Evolutionary conservation across 768 basidiomycete species (phyloP).

Genomic region (Suillus occidentalis): DNA sequence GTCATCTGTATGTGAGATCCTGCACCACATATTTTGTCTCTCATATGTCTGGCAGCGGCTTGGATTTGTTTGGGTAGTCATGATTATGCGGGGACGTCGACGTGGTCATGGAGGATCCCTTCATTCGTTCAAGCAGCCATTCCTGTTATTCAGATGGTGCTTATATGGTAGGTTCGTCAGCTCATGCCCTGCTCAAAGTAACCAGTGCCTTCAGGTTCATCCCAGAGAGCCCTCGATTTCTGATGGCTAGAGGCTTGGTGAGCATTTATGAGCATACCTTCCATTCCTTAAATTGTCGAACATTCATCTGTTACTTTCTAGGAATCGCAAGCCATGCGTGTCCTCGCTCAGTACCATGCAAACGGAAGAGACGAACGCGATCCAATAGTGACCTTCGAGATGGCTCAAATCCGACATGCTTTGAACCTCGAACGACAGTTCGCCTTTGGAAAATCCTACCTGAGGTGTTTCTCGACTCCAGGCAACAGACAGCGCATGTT

Average conservation of each 20-base stretch:
- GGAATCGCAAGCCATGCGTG: constrained; percentile 57
- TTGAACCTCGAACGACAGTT: constrained; percentile 61
- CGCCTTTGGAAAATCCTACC: constrained; percentile 47
- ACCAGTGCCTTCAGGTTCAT: constrained; percentile 45
- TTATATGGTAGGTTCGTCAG: constrained; percentile 47
- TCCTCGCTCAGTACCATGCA: constrained; percentile 73
- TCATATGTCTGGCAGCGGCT: constrained; percentile 31
- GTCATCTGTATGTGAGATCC: constrained; percentile 42
- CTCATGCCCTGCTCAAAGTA: background rate
- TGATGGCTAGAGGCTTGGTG: constrained; percentile 61
- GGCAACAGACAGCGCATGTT: constrained; percentile 71
- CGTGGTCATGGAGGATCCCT: constrained; percentile 68
- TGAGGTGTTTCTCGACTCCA: constrained; percentile 54
- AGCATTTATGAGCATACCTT: constrained; percentile 17
- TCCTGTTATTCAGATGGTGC: constrained; percentile 53
- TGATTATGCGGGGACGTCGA: constrained; percentile 33
- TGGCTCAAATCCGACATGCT: constrained; percentile 71
- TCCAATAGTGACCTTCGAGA: constrained; percentile 49
- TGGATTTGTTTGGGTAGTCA: constrained; percentile 50
- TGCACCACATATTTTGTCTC: background rate
- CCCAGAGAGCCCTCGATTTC: constrained; percentile 68
- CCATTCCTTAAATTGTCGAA: background rate
- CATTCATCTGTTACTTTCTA: constrained; percentile 16
- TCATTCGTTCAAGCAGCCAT: constrained; percentile 60
- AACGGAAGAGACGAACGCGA: constrained; percentile 58